Base-by-base conservation (phyloP, 495 filamentous ascomycete species). In the Daldinia vernicosa region DNA sequence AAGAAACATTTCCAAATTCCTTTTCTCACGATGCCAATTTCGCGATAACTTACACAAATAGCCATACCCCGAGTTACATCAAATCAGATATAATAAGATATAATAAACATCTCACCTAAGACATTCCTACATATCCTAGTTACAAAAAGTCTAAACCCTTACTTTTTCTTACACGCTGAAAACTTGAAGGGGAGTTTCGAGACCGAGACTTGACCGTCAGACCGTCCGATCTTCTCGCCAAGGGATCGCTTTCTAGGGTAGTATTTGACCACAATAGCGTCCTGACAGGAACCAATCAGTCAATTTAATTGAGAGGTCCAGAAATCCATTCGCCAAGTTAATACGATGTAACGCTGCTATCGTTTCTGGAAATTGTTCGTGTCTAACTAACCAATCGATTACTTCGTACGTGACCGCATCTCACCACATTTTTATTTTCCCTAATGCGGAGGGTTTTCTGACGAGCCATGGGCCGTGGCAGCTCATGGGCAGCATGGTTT, bases 231-330 rank as follows among this genome's bases (percentile, higher is more conserved):
- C 67, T 75, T 63, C 60, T 65, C 52, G 72, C 75, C 74, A 78
- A 75, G 74, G 75, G 69, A 75, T 71, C 74, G 69, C 64, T 66
- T 53, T 74, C 67, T 67, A 72, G 69, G 63, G 65, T 75, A 37
- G 66, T 43, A 70, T 72, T 72, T 63, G 43, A 62, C 64, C 61
- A 60, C 27, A 70, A 35, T 58, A 47, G 22, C 43, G 59, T 58
- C 57, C 22, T 61, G 50, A 39, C 28, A 61, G 56, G 19, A 74
- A 67, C 69, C 61, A 69, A 62, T 68, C 57, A 63, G 35, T 40
- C 56, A 50, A 45, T 73, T 73, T 66, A 69, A 73, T 73, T 73
- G 70, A 73, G 51, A 55, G 60, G 24, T 52, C 61, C 56, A 69
- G 33, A 66, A 69, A 27, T 66, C 53, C 51, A 61, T 52, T 62